Conservation (phyloP, 2,329 filamentous ascomycete species). For the Arthroderma sp. region DNA sequence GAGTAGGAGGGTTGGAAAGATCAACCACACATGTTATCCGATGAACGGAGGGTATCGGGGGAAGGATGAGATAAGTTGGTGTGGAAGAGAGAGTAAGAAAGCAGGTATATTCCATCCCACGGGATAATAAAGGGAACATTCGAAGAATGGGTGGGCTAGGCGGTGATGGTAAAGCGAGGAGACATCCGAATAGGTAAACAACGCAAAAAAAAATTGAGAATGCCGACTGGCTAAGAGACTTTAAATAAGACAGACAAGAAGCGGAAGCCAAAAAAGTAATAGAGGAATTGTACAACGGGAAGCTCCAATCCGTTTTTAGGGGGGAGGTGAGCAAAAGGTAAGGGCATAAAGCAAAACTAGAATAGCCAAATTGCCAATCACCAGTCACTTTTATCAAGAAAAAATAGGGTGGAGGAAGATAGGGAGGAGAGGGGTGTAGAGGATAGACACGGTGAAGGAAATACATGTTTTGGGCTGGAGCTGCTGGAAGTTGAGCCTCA, state of each 20-base stretch:
- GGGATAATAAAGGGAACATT: too few species aligned
- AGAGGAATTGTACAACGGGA: not conserved
- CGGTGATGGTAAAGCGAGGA: not conserved
- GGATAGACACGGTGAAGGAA: slow-evolving; percentile 14
- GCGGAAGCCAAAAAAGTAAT: not conserved
- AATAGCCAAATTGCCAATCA: not conserved
- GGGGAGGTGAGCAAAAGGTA: not conserved
- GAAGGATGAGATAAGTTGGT: not conserved
- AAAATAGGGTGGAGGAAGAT: slow-evolving; percentile 1
- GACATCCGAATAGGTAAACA: slow-evolving; percentile 5
- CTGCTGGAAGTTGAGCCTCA: not conserved
- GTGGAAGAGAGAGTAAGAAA: not conserved
- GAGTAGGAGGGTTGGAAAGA: not conserved
- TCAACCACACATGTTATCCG: not conserved
- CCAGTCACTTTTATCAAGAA: slow-evolving; percentile 3
- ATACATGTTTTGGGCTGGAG: not conserved
- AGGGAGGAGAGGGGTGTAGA: slow-evolving; percentile 11
- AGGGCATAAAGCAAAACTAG: not conserved
- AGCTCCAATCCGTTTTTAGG: not conserved
- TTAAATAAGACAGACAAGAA: slow-evolving; percentile 12
- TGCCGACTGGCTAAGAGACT: slow-evolving; percentile 12
- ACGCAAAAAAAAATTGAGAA: slow-evolving; percentile 12
- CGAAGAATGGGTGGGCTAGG: not conserved
- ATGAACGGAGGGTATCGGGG: not conserved
- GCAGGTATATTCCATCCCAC: not conserved